Evolutionary conservation across 305 asterid genomes (phyloP).

Genomic region (Andrographis paniculata): DNA sequence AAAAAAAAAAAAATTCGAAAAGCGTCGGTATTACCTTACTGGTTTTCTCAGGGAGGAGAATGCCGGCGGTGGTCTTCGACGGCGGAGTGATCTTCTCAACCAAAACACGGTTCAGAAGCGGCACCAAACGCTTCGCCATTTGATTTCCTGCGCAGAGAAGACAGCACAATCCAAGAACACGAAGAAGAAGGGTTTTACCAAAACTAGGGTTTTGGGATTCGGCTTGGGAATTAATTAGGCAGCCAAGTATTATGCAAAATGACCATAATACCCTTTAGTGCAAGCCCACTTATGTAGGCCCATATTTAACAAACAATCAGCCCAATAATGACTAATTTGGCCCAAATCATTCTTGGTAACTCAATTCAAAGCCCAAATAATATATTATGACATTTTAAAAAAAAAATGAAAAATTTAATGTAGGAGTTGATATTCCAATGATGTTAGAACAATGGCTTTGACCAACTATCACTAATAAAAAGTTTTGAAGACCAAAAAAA

Average conservation of each 20-base stretch:
- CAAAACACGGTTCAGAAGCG: conserved; percentile 51
- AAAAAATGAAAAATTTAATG: conserved; percentile 20
- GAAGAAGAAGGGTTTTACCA: not conserved
- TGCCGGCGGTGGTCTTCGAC: conserved; percentile 46
- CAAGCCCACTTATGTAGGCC: no score
- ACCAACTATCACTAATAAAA: conserved; percentile 20
- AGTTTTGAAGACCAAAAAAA: conserved; percentile 3
- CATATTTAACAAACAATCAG: no score
- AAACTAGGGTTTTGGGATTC: conserved; percentile 22
- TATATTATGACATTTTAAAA: not conserved
- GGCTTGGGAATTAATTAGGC: no score
- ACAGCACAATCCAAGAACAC: conserved; percentile 1
- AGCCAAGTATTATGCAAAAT: no score
- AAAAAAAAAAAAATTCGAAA: not conserved
- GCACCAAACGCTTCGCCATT: conserved; percentile 67
- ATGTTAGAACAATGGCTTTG: conserved; percentile 35
- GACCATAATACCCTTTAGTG: no score
- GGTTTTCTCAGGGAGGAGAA: conserved; percentile 65
- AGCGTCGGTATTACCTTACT: conserved; percentile 27
- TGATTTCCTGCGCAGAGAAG: conserved; percentile 7
- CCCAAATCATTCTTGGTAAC: no score
- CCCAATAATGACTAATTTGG: no score
- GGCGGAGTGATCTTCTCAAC: conserved; percentile 48
- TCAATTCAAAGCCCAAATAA: no score
- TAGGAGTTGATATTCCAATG: conserved; percentile 18